Base-by-base conservation (phyloP, 208 protist species). In the Acanthamoeba healyi region DNA sequence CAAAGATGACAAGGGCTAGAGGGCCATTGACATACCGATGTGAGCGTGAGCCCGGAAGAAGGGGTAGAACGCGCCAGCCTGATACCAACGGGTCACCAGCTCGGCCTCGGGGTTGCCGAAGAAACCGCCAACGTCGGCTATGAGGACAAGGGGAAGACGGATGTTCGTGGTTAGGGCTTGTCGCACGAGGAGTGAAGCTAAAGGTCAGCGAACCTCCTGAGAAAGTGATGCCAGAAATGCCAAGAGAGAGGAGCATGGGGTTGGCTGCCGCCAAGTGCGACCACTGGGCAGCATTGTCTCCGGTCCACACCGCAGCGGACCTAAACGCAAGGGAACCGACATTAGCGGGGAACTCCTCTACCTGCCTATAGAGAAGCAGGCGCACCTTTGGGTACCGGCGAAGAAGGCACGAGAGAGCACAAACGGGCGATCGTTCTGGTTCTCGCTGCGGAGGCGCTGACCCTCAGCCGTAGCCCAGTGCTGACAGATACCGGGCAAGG, bases 361-460 rank as follows among this genome's bases (percentile, higher is more conserved):
- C n/a, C n/a, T n/a, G n/a, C n/a, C n/a, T n/a, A n/a, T n/a, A n/a
- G 5, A 36, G 34, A n/a, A 74, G 26, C 94, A 84, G 22, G 98
- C 98, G 96, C 98, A 99, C 63, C 98, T 97, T 97, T 99, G 99
- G 15, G 98, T 98, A 17, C 99, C 99, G 24, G 99, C 97, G 96
- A 99, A 99, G 97, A 99, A 99, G 49, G 99, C 98, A 92, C 99
- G 98, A n/a, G 99, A 98, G 17, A 99, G 98, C 54, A 99, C 98
- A 94, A 99, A 99, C 24, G 99, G 99, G 2, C 99, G 98, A 84
- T 98, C 97, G 38, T 95, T 96, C 19, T 95, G 32, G 14, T 93
- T 93, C 19, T 67, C 87, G 42, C 92, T 97, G 34, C 98, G 95
- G 46, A 97, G 90, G 15, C 98, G 42, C 34, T 98, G 97, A 54